phyloP scores from a whole-genome alignment of 768 basidiomycete species.

The Antrodiella citrinella region DNA sequence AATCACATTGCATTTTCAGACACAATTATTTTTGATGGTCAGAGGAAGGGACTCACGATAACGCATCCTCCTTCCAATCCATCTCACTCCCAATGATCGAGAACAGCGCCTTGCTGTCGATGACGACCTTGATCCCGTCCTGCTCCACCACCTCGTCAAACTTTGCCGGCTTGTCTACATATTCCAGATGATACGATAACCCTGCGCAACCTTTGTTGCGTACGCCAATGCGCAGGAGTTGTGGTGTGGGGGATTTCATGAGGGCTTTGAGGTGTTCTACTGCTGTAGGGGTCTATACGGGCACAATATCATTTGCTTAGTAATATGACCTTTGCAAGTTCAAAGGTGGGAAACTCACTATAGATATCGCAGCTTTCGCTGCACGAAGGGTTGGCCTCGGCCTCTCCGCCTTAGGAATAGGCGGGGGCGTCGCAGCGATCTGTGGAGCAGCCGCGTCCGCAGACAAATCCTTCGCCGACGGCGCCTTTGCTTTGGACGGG shows the following conservation, averaged over 20 bases:
- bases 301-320: background rate
- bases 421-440: constrained; percentile 63
- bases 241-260: constrained; percentile 76
- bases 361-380: constrained; percentile 68
- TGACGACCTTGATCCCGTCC: constrained; percentile 87
- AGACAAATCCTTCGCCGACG: constrained; percentile 29
- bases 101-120: constrained; percentile 95
- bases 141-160: constrained; percentile 98
- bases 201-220: constrained; percentile 97
- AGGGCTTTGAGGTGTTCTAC: constrained; percentile 66
- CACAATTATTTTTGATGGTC: background rate
- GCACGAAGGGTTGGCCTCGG: constrained; percentile 59
- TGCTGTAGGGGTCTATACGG: constrained; percentile 68
- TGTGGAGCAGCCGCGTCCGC: constrained; percentile 63
- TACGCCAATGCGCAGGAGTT: constrained; percentile 90
- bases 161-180: constrained; percentile 80
- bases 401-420: constrained; percentile 55
- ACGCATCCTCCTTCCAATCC: constrained; percentile 93
- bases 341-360: constrained; percentile 35
- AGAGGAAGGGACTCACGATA: constrained; percentile 50
- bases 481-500: constrained; percentile 24
- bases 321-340: too few relatives aligned
- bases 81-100: constrained; percentile 98
- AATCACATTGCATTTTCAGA: background rate
- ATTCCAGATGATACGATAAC: constrained; percentile 86